phyloP scores from a whole-genome alignment of 495 filamentous ascomycete species.

The Eremomyces bilateralis region DNA sequence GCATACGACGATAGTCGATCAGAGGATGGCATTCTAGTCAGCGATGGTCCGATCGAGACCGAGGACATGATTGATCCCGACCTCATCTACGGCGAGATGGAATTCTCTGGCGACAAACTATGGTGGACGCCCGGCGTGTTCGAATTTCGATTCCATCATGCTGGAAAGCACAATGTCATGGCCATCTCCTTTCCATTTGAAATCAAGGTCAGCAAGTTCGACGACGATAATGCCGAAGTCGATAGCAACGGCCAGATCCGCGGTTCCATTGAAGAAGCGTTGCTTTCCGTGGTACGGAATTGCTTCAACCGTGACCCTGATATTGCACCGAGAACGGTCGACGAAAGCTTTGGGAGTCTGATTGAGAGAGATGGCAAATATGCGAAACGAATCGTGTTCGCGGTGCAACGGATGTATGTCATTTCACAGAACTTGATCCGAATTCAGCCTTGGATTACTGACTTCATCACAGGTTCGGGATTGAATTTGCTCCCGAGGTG shows the following conservation, averaged over 20 bases:
- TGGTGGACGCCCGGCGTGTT: constrained; percentile 94
- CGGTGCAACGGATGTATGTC: constrained; percentile 69
- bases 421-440: neutral
- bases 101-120: constrained; percentile 80
- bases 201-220: constrained; percentile 57
- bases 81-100: constrained; percentile 51
- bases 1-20: constrained; percentile 54
- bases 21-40: constrained; percentile 58
- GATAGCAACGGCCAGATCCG: constrained; percentile 29
- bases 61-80: constrained; percentile 25
- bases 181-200: constrained; percentile 86
- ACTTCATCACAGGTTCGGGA: constrained; percentile 47
- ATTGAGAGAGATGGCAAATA: constrained; percentile 78
- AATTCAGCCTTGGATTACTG: neutral
- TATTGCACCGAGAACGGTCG: constrained; percentile 59
- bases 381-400: constrained; percentile 73
- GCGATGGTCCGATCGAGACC: constrained; percentile 28
- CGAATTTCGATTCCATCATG: constrained; percentile 93
- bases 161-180: constrained; percentile 88
- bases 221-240: constrained; percentile 36
- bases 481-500: constrained; percentile 84
- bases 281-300: constrained; percentile 67
- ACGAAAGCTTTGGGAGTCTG: constrained; percentile 62
- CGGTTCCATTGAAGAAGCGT: constrained; percentile 44
- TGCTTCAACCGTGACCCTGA: constrained; percentile 86